phyloP scores from a whole-genome alignment of 1,284 basidiomycete genomes.

The Cryptococcus amylolentus region DNA sequence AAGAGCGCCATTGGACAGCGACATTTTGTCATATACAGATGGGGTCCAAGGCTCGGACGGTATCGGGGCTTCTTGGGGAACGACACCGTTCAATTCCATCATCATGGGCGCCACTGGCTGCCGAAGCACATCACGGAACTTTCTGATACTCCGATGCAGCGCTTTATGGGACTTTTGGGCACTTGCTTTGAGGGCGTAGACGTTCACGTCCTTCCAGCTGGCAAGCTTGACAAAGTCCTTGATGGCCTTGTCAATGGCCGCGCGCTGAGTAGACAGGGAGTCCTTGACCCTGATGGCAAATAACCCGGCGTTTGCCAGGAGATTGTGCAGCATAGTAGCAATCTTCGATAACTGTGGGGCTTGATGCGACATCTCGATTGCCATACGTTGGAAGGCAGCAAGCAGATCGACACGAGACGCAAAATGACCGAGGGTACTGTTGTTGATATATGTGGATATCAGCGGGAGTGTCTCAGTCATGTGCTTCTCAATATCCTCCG shows the following conservation, averaged over 20 bases:
- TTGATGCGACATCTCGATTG: slow-evolving; percentile 17
- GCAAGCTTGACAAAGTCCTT: slow-evolving; percentile 86
- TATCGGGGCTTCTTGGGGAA: slow-evolving; percentile 29
- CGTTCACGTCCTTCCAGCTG: slow-evolving; percentile 97
- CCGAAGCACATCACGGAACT: slow-evolving; percentile 83
- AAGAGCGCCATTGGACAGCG: slow-evolving; percentile 9
- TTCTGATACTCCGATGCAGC: slow-evolving; percentile 85
- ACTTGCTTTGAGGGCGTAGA: slow-evolving; percentile 88
- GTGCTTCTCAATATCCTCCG: slow-evolving; percentile 45
- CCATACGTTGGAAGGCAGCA: slow-evolving; percentile 60
- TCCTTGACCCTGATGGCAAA: slow-evolving; percentile 58
- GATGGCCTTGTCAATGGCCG: slow-evolving; percentile 73
- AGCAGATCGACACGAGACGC: slow-evolving; percentile 67
- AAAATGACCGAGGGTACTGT: slow-evolving; percentile 82
- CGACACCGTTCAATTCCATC: slow-evolving; percentile 29
- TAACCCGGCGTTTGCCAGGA: slow-evolving; percentile 65
- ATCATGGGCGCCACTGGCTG: slow-evolving; percentile 60
- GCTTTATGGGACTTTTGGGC: slow-evolving; percentile 87
- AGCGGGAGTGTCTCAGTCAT: slow-evolving; percentile 70
- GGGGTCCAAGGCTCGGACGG: neutral
- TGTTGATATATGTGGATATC: slow-evolving; percentile 73
- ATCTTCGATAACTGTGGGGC: slow-evolving; percentile 46
- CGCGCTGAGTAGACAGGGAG: slow-evolving; percentile 61
- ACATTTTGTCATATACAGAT: slow-evolving; percentile 7
- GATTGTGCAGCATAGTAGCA: slow-evolving; percentile 63